phyloP scores from a whole-genome alignment of 257 asterid genomes.

The Coffea canephora region DNA sequence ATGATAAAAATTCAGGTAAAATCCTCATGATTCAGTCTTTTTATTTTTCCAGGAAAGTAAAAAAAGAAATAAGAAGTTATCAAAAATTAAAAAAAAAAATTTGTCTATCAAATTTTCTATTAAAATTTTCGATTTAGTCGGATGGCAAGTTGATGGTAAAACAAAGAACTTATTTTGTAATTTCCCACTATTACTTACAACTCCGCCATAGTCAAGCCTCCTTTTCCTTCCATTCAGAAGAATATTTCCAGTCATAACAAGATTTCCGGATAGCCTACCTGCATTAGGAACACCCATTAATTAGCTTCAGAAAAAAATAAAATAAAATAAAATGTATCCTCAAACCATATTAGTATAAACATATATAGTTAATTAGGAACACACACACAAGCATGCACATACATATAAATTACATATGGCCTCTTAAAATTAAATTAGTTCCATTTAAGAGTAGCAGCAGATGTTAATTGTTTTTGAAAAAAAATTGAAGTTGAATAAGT shows the following conservation, averaged over 20 bases:
- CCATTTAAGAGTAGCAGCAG: too few relatives aligned
- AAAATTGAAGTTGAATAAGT: too few relatives aligned
- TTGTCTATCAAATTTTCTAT: not conserved
- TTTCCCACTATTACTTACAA: conserved; percentile 38
- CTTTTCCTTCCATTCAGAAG: conserved; percentile 61
- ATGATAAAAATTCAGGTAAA: not conserved
- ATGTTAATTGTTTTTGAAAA: too few relatives aligned
- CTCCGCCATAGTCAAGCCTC: conserved; percentile 43
- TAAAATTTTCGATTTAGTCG: too few relatives aligned
- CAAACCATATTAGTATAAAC: not conserved
- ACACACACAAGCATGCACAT: too few relatives aligned
- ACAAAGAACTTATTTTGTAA: not conserved
- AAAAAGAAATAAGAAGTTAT: too few relatives aligned
- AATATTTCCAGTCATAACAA: conserved; percentile 61
- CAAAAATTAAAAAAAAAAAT: too few relatives aligned
- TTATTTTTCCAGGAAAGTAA: too few relatives aligned
- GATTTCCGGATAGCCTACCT: conserved; percentile 73
- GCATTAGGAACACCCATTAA: conserved; percentile 13
- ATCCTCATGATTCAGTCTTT: too few relatives aligned
- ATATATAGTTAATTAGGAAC: not conserved
- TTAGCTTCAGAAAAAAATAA: not conserved
- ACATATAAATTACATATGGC: too few relatives aligned
- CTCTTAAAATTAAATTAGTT: too few relatives aligned
- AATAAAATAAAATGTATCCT: not conserved
- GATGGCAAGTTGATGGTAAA: not conserved